Base-by-base conservation (phyloP, 495 filamentous ascomycete genomes). In the Xylaria acuta region DNA sequence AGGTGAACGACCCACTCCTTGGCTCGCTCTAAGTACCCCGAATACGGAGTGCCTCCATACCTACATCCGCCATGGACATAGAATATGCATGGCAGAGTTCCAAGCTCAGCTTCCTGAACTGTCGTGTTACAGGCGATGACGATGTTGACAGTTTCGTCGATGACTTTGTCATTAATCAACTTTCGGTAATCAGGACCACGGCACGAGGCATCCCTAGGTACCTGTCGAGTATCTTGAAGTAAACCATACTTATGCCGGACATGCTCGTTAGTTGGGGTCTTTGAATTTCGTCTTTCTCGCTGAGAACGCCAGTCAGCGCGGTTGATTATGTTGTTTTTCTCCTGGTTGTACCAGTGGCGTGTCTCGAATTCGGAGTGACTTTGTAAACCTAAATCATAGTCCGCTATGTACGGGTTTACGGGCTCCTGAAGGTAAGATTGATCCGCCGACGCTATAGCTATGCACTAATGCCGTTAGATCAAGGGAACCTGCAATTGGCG, bases 101-200 rank as follows among this genome's bases (percentile, higher is more conserved):
- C 36, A 14, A 69, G 5, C 27, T 67, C 51, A 18, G 70, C 71
- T 34, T 54, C 38, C 27, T 30, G 25, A 11, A 64, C 38, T 34
- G 64, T 51, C 43, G 41, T n/a, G 2, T 36, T 62, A 51, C 62
- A 49, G n/a, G 47, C 56, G 54, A 73, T 60, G 43, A 69, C 64
- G 45, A 69, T 14, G 32, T 34, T 41, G 4, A 73, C 43, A 53
- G 81, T 32, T 75, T 84, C 64, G 6, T 51, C 2, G 30, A 72
- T 67, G 51, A 72, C 70, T 20, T 67, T 72, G n/a, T 66, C 63
- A 11, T 60, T 8, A 22, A 66, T 34, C 40, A 72, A 16, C 22
- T 49, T 60, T 25, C 6, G 70, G 70, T 72, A 41, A 38, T 72
- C 63, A 32, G 27, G 40, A 11, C 70, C 36, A 38, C 53, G 36